Conservation (phyloP, 2,329 filamentous ascomycete genomes). For the Hymenotorrendiella dingleyae region DNA sequence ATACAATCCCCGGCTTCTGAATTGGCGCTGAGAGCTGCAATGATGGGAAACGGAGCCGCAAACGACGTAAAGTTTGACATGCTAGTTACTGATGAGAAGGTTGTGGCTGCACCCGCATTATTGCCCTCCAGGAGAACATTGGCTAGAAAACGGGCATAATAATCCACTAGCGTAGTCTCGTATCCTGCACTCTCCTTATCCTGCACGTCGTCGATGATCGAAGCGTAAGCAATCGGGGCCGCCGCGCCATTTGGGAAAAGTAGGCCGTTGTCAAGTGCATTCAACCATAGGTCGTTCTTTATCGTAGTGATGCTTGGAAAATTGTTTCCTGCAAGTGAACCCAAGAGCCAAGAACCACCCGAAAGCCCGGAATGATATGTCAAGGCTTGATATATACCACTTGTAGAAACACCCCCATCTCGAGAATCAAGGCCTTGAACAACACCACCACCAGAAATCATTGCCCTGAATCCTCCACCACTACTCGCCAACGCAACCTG, state of each 20-base stretch:
- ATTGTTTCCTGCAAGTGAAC: conserved; percentile 40
- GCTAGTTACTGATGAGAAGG: conserved; percentile 22
- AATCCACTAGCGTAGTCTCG: conserved; percentile 22
- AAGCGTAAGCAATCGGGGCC: conserved; percentile 24
- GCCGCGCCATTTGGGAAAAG: conserved; percentile 32
- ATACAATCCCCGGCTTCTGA: conserved; percentile 33
- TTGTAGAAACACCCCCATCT: conserved; percentile 34
- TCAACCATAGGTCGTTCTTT: conserved; percentile 35
- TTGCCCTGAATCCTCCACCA: conserved; percentile 38
- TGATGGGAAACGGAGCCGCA: conserved; percentile 39
- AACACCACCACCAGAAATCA: conserved; percentile 33
- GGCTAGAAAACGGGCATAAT: conserved; percentile 20
- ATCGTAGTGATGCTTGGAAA: conserved; percentile 39
- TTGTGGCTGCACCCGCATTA: conserved; percentile 16
- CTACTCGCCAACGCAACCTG: conserved; percentile 36
- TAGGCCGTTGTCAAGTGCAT: conserved; percentile 33
- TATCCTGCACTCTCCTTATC: conserved; percentile 27
- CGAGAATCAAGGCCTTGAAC: conserved; percentile 39
- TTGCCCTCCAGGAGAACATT: conserved; percentile 18
- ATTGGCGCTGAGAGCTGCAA: conserved; percentile 36
- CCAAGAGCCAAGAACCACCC: conserved; percentile 42
- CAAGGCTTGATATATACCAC: conserved; percentile 39
- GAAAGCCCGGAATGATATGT: conserved; percentile 42
- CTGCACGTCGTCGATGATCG: conserved; percentile 17
- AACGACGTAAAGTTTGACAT: conserved; percentile 36